phyloP scores from a whole-genome alignment of 2,329 filamentous ascomycete genomes.

The Westerdykella ornata region DNA sequence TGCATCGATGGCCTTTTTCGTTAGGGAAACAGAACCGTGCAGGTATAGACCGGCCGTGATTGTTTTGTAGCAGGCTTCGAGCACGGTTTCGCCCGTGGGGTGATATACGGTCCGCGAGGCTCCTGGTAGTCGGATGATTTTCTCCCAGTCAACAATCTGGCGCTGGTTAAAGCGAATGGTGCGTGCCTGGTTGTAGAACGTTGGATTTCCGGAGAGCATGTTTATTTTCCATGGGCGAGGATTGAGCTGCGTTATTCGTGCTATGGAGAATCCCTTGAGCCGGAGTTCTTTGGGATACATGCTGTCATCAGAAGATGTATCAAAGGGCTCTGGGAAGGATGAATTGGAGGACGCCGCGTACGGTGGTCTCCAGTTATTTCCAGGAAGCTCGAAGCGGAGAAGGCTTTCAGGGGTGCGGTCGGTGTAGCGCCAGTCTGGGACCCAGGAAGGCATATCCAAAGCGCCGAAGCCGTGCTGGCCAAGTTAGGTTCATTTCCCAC shows the following conservation, averaged over 20 bases:
- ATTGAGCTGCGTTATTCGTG: slow-evolving; percentile 1
- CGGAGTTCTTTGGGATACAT: not conserved
- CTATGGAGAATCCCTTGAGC: slow-evolving; percentile 1
- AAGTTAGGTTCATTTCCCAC: too few species aligned
- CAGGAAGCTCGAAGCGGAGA: not conserved
- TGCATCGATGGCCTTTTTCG: not conserved
- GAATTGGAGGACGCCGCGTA: slow-evolving; percentile 1
- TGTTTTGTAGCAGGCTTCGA: slow-evolving; percentile 2
- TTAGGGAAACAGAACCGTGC: not conserved
- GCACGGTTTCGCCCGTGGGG: slow-evolving; percentile 2
- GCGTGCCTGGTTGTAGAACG: not conserved
- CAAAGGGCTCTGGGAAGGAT: not conserved
- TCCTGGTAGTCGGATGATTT: not conserved
- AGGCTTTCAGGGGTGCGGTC: not conserved
- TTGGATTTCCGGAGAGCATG: slow-evolving; percentile 1
- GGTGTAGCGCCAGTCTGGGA: slow-evolving; percentile 9
- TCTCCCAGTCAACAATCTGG: slow-evolving; percentile 5
- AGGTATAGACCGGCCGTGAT: slow-evolving; percentile 1
- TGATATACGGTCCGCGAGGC: not conserved
- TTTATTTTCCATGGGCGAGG: not conserved
- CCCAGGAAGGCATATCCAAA: slow-evolving; percentile 6
- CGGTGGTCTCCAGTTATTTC: not conserved
- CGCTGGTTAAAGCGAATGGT: not conserved
- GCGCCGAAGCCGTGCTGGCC: too few species aligned
- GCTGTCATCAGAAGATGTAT: not conserved